phyloP scores from a whole-genome alignment of 2,329 filamentous ascomycete species.

The Rutstroemia sp. region DNA sequence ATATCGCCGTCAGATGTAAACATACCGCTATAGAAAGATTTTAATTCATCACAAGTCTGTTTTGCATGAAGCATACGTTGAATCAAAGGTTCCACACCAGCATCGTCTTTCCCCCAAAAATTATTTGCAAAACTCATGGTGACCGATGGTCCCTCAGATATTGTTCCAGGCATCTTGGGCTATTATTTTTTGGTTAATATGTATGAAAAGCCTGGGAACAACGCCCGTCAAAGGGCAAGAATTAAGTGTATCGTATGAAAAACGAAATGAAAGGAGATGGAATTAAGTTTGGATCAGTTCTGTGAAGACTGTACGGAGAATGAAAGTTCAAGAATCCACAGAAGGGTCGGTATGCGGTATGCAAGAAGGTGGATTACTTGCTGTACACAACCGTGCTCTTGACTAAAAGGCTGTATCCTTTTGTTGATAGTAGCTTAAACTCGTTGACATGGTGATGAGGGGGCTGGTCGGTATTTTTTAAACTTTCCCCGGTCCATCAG shows the following conservation, averaged over 20 bases:
- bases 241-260: neutral
- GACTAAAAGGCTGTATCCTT: neutral
- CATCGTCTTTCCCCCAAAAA: conserved; percentile 99
- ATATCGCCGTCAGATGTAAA: conserved; percentile 6
- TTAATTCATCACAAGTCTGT: conserved; percentile 88
- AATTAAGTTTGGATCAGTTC: neutral
- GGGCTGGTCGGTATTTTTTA: too few relatives aligned
- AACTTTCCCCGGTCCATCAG: too few relatives aligned
- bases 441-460: too few relatives aligned
- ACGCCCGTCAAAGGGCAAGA: conserved; percentile 5
- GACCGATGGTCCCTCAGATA: conserved; percentile 31
- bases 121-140: conserved; percentile 73
- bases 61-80: conserved; percentile 95
- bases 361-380: conserved; percentile 7
- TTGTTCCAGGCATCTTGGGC: conserved; percentile 27
- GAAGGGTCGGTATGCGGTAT: conserved; percentile 8
- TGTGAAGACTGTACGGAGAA: too few relatives aligned
- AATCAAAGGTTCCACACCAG: conserved; percentile 82
- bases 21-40: conserved; percentile 78
- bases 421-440: conserved; percentile 1
- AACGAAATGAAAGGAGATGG: neutral
- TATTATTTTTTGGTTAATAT: neutral
- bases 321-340: neutral
- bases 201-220: neutral
- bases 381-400: neutral